Evolutionary conservation across 2,329 filamentous ascomycete species (phyloP).

Genomic region (Aspergillus clavatus): DNA sequence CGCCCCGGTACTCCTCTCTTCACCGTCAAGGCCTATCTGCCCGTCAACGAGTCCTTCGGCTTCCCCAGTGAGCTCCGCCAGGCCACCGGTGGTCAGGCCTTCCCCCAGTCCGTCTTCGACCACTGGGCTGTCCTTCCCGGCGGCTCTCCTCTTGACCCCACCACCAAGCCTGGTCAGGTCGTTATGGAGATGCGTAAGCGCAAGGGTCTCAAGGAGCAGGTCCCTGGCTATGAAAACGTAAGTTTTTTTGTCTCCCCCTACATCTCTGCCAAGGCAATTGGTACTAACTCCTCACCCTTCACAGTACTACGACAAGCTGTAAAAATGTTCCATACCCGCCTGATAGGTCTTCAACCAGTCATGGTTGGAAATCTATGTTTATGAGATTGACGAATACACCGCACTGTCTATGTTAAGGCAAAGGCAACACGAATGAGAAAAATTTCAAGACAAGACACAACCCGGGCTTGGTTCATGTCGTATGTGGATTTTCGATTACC

Average conservation of each 20-base stretch:
- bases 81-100: conserved; percentile 92
- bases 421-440: conserved; percentile 20
- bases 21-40: conserved; percentile 97
- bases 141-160: conserved; percentile 82
- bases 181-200: conserved; percentile 92
- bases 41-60: conserved; percentile 96
- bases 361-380: conserved; percentile 35
- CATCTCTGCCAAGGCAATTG: background rate
- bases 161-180: conserved; percentile 75
- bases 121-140: conserved; percentile 96
- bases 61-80: conserved; percentile 97
- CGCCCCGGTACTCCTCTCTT: conserved; percentile 97
- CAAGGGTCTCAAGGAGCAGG: conserved; percentile 97
- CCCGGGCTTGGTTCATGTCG: conserved; percentile 24
- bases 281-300: conserved; percentile 21
- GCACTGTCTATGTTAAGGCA: conserved; percentile 27
- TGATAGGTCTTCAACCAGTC: conserved; percentile 40
- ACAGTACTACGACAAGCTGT: conserved; percentile 99
- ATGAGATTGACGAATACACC: conserved; percentile 43
- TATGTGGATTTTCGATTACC: conserved; percentile 28
- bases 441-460: conserved; percentile 25
- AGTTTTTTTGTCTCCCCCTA: conserved; percentile 48
- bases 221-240: conserved; percentile 93
- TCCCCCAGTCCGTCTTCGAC: conserved; percentile 98
- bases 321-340: conserved; percentile 48